Evolutionary conservation across 331 rosid species (phyloP).

Genomic region (Malus hybrid): DNA sequence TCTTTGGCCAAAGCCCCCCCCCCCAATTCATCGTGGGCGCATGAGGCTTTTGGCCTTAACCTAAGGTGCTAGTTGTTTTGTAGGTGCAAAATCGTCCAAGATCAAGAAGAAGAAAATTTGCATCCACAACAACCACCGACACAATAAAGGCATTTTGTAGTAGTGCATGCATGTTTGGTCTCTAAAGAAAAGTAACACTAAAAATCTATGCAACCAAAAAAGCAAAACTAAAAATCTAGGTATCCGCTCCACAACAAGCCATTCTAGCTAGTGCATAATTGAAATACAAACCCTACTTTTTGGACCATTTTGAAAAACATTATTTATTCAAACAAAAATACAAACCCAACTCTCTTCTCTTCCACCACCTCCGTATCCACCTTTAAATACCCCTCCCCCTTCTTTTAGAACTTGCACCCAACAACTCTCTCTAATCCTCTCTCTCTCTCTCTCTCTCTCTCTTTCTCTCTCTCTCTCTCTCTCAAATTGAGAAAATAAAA

Average conservation of each 20-base stretch:
- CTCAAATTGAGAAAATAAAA: background rate
- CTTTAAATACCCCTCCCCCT: slow-evolving; percentile 20
- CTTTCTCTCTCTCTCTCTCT: slow-evolving; percentile 32
- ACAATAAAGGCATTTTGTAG: too few species aligned
- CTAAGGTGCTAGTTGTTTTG: too few species aligned
- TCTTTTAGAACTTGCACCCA: slow-evolving; percentile 11
- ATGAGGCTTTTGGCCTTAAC: too few species aligned
- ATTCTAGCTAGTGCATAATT: background rate
- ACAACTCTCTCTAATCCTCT: slow-evolving; percentile 3
- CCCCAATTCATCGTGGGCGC: too few species aligned
- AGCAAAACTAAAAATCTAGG: background rate
- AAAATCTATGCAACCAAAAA: background rate
- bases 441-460: slow-evolving; percentile 20
- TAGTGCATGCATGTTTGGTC: background rate
- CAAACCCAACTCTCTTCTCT: background rate
- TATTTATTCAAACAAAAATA: background rate
- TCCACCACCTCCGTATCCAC: background rate
- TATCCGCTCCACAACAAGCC: background rate
- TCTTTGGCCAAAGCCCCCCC: too few species aligned
- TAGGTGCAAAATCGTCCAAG: too few species aligned
- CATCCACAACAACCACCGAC: too few species aligned
- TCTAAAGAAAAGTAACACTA: background rate
- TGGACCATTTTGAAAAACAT: background rate
- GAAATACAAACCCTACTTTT: background rate
- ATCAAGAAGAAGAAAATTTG: too few species aligned